Base-by-base conservation (phyloP, 2,329 filamentous ascomycete species). In the Colletotrichum chrysophilum region DNA sequence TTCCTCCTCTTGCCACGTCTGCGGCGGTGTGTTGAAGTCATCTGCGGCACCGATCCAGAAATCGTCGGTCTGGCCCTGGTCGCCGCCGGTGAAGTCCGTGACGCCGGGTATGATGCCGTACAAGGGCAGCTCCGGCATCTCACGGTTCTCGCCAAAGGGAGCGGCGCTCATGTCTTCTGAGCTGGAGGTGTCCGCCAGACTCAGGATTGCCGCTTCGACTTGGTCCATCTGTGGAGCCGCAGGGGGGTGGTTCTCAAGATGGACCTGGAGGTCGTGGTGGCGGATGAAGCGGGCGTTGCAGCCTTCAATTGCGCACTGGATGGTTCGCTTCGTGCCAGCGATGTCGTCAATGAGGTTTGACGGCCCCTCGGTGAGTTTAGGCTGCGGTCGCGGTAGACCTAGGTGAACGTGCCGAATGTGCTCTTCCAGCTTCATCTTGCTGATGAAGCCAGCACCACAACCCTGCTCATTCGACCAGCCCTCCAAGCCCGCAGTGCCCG, bases 401-500 rank as follows among this genome's bases (percentile, higher is more conserved):
- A 98, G 87, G 82, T 98, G 96, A 26, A 95, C 91, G 64, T 94
- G 95, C 24, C 95, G 93, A 60, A 98, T 89, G 82, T 98, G 96
- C 78, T 97, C 94, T 83, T 96, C 94, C 0, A 98, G 89, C 34
- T 92, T 92, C 21, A 91, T 90, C 83, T 97, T 98, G 76, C 93
- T 94, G 74, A 91, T 91, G 80, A 97, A 97, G 43, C 90, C 90
- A 76, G 92, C 91, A 3, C 93, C 94, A 81, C 96, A 98, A 18
- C 93, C 94, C 66, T 92, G 88, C 12, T 89, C 85, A 26, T 89
- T 89, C 72, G 91, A 87, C 94, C 95, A 98, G 7, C 84, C 87
- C 12, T 86, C 84, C 3, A 97, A 85, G 60, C 91, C 91, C 9
- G 87, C 87, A n/a, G 87, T 89, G 7, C 85, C 82, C 10, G 85